Evolutionary conservation across 305 asterid species (phyloP).

Genomic region (Fraxinus paxiana): DNA sequence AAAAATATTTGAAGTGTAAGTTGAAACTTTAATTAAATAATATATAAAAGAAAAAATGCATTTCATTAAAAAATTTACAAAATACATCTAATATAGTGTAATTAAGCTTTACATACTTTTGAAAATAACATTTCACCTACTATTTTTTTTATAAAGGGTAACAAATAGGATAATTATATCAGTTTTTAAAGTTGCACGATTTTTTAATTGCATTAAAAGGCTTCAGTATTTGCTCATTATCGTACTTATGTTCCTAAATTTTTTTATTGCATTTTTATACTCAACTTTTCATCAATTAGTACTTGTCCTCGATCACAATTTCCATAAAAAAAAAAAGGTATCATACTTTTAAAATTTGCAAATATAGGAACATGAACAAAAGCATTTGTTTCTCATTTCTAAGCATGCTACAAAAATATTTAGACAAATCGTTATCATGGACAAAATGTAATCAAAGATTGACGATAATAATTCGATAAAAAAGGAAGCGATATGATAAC

Average conservation of each 20-base stretch:
- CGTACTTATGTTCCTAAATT: not conserved
- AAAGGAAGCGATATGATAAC: too few species aligned
- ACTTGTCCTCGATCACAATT: not conserved
- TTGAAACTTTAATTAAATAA: too few species aligned
- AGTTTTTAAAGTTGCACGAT: not conserved
- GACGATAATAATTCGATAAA: too few species aligned
- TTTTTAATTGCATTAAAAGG: not conserved
- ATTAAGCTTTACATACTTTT: not conserved
- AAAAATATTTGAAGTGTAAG: not conserved
- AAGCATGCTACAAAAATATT: too few species aligned
- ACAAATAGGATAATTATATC: not conserved
- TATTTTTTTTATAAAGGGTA: not conserved
- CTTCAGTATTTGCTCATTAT: not conserved
- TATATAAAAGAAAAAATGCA: too few species aligned
- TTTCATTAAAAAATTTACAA: not conserved
- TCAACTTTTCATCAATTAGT: not conserved
- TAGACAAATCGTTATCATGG: too few species aligned
- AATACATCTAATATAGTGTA: too few species aligned
- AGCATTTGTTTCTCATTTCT: too few species aligned
- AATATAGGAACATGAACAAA: not conserved
- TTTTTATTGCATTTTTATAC: not conserved
- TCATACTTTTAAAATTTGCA: not conserved
- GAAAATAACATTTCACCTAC: not conserved
- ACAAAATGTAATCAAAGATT: too few species aligned
- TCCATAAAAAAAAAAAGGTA: not conserved